Evolutionary conservation across 2,329 filamentous ascomycete species (phyloP), one percentile per base, ranked within the genome.

Genomic region (Penicillium sp.): DNA sequence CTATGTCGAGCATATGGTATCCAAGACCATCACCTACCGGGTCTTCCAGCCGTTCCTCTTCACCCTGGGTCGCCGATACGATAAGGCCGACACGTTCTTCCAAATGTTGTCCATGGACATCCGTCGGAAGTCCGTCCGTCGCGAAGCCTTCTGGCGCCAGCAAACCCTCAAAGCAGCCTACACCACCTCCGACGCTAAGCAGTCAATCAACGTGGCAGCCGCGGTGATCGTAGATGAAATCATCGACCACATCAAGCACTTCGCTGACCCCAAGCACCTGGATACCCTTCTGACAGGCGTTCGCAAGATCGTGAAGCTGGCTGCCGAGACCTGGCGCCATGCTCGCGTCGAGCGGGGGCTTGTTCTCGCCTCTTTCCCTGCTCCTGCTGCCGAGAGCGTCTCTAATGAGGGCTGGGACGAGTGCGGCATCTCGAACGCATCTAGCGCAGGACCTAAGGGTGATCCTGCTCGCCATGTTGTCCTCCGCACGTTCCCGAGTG

Each of bases 41-140:
- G 80, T 84, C 33, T 84, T 84, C 69, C 79, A 81, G 25, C 82
- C 82, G 1, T 85, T 84, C 72, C 63, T 85, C 23, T 85, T 85
- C 70, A 82, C 80, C 25, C 71, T 83, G 2, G 79, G 80, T 31
- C 77, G 78, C 44, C 72, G 79, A 31, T 81, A 81, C 62, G 81
- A 82, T 64, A 82, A 82, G 61, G 79, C 80, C n/a, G 81, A 84
- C 58, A 79, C 77, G 2, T 75, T 82, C 58, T 81, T 85, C 67
- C 73, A 78, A 54, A 78, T 80, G 57, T 76, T 84, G 57, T 83
- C 82, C 27, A 77, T 78, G 63, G 79, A 83, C 50, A 82, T 85
- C 49, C 79, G 81, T 31, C 77, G 78, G 51, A 84, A 84, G 61
- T 83, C 80, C 52, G 78, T 81, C 20, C 75, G 81, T 9, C 80